A percentile compares a stretch with the other conserved stretches of the same genome.
Evolutionary conservation across 164 flowering plant species (phyloP).

Genomic region (Macadamia integrifolia): DNA sequence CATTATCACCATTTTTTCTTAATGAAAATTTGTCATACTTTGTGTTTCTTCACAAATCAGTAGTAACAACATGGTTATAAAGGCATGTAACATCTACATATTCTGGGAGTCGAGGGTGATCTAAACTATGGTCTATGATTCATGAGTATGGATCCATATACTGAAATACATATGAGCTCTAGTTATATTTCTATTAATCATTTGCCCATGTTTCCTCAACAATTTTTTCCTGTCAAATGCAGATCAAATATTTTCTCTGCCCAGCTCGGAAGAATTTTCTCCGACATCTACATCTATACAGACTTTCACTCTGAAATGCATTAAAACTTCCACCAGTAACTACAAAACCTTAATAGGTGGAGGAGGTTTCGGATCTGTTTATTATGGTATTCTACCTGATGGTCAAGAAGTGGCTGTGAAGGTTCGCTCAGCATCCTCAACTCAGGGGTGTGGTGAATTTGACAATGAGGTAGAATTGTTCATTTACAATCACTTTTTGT

Average conservation of each 20-base stretch:
- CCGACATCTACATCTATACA: conserved; percentile 43
- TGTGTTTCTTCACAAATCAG: too few species aligned
- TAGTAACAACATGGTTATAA: too few species aligned
- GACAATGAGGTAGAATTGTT: conserved; percentile 58
- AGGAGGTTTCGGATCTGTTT: conserved; percentile 84
- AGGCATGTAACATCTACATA: neutral
- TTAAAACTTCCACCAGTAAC: conserved; percentile 48
- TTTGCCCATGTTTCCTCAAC: neutral
- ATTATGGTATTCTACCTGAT: conserved; percentile 54
- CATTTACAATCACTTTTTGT: neutral
- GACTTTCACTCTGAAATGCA: conserved; percentile 35
- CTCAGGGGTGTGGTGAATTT: conserved; percentile 84
- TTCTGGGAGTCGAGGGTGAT: neutral
- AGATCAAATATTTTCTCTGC: conserved; percentile 49
- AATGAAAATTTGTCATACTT: too few species aligned
- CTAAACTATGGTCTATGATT: neutral
- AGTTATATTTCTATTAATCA: neutral
- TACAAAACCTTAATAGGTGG: conserved; percentile 72
- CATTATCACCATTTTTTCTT: too few species aligned
- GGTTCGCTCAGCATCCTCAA: conserved; percentile 75
- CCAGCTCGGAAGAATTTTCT: conserved; percentile 42
- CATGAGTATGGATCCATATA: too few species aligned
- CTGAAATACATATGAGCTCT: too few species aligned
- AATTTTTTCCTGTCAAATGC: conserved; percentile 18
- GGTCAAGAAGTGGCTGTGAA: conserved; percentile 85